Conservation (phyloP, 345 rosid genomes). For the Populus pruinosa region DNA sequence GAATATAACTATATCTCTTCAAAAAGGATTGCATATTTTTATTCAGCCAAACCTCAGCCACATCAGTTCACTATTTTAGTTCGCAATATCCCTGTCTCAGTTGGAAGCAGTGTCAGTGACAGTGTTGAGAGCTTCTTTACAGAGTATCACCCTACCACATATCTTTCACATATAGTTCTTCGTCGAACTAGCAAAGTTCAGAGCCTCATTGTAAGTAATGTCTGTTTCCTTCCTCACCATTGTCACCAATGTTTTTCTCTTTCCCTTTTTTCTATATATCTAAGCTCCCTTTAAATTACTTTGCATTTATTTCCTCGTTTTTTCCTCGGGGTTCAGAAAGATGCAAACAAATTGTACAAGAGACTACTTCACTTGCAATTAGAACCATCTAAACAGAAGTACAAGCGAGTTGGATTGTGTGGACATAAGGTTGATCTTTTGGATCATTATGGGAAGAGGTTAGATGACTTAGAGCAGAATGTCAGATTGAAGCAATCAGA, state of each 20-base stretch:
- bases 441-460: conserved; percentile 65
- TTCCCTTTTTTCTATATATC: no score
- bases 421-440: conserved; percentile 50
- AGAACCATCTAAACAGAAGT: conserved; percentile 39
- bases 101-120: conserved; percentile 67
- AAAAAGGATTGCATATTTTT: conserved; percentile 75
- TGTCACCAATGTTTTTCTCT: no score
- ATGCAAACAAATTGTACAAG: conserved; percentile 51
- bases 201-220: conserved; percentile 58
- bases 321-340: conserved; percentile 36
- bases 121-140: conserved; percentile 74
- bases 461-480: conserved; percentile 63
- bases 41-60: conserved; percentile 81
- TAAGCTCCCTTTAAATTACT: background rate
- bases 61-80: conserved; percentile 89
- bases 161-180: conserved; percentile 73
- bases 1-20: conserved; percentile 65
- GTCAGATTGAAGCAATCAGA: conserved; percentile 67
- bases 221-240: background rate
- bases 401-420: conserved; percentile 41
- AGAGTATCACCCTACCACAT: conserved; percentile 67
- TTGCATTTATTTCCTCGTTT: background rate
- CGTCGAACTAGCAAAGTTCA: conserved; percentile 70
- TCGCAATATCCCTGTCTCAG: conserved; percentile 65
- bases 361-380: conserved; percentile 47